Conservation (phyloP, 2,329 filamentous ascomycete species). For the Calonectria pteridis region DNA sequence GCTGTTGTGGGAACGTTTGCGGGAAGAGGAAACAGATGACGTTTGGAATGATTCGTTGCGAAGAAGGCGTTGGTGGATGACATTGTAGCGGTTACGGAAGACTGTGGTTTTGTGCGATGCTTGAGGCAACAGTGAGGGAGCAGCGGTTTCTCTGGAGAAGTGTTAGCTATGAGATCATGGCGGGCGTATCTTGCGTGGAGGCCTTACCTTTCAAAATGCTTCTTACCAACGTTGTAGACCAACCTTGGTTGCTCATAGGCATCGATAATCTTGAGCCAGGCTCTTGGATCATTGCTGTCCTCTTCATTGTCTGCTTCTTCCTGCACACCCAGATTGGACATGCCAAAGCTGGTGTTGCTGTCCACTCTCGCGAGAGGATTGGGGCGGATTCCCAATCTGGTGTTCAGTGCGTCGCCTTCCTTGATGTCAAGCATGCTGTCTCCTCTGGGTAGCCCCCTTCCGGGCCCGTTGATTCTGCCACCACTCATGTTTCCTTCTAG, state of each 20-base stretch:
- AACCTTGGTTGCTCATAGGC: conserved; percentile 89
- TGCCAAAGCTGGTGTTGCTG: conserved; percentile 74
- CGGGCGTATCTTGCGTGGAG: neutral
- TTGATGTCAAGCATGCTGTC: conserved; percentile 73
- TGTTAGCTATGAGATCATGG: conserved; percentile 32
- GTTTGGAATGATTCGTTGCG: conserved; percentile 94
- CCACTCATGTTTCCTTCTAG: conserved; percentile 91
- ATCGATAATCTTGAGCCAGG: conserved; percentile 86
- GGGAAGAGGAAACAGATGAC: conserved; percentile 76
- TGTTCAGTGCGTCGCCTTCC: conserved; percentile 65
- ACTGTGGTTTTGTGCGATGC: conserved; percentile 85
- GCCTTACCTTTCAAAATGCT: conserved; percentile 85
- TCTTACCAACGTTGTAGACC: conserved; percentile 82
- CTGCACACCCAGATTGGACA: conserved; percentile 65
- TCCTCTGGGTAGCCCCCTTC: conserved; percentile 63
- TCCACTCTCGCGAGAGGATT: conserved; percentile 66
- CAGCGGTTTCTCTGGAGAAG: conserved; percentile 65
- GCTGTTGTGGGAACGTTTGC: conserved; percentile 65
- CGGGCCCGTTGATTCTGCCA: conserved; percentile 73
- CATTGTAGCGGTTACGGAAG: conserved; percentile 91
- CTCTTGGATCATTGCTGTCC: conserved; percentile 74
- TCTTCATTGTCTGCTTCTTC: conserved; percentile 71
- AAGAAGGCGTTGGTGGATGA: conserved; percentile 91
- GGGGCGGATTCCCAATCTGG: conserved; percentile 66
- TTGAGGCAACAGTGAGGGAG: conserved; percentile 79